phyloP scores from a whole-genome alignment of 768 basidiomycete species.

The Hemileccinum rubropunctum region DNA sequence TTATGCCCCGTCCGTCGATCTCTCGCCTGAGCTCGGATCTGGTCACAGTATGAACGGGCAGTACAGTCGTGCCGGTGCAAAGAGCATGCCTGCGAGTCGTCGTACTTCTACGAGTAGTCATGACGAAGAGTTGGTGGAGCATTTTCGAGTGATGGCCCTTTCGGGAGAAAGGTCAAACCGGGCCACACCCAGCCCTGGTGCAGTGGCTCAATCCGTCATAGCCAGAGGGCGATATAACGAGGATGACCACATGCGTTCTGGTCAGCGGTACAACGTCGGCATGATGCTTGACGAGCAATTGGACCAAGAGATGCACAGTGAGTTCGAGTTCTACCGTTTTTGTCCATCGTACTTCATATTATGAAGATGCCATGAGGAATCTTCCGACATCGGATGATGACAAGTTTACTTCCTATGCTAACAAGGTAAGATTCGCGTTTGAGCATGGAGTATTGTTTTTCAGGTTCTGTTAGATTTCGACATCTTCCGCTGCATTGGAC shows the following conservation, averaged over 20 bases:
- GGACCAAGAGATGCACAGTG: conserved; percentile 93
- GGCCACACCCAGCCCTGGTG: conserved; percentile 53
- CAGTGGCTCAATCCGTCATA: conserved; percentile 52
- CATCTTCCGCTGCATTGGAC: conserved; percentile 90
- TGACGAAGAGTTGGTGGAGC: conserved; percentile 77
- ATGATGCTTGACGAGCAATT: conserved; percentile 93
- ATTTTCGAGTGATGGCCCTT: conserved; percentile 70
- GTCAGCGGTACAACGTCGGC: conserved; percentile 72
- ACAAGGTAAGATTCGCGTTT: conserved; percentile 49
- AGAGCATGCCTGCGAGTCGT: conserved; percentile 91
- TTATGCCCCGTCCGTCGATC: conserved; percentile 74
- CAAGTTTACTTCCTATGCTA: conserved; percentile 67
- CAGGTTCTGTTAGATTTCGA: conserved; percentile 54
- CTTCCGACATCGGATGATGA: conserved; percentile 88
- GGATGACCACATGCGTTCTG: conserved; percentile 58
- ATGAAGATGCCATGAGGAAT: conserved; percentile 81
- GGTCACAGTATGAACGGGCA: conserved; percentile 46
- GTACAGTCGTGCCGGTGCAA: conserved; percentile 73
- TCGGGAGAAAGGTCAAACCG: conserved; percentile 58
- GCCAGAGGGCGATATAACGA: conserved; percentile 53
- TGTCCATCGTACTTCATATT: conserved; percentile 16
- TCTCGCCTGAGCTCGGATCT: conserved; percentile 63
- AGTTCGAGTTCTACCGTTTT: conserved; percentile 29
- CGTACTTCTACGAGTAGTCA: conserved; percentile 86
- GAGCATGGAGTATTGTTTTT: conserved; percentile 4